Conservation (phyloP, 2,329 filamentous ascomycete species). For the Canariomyces notabilis region DNA sequence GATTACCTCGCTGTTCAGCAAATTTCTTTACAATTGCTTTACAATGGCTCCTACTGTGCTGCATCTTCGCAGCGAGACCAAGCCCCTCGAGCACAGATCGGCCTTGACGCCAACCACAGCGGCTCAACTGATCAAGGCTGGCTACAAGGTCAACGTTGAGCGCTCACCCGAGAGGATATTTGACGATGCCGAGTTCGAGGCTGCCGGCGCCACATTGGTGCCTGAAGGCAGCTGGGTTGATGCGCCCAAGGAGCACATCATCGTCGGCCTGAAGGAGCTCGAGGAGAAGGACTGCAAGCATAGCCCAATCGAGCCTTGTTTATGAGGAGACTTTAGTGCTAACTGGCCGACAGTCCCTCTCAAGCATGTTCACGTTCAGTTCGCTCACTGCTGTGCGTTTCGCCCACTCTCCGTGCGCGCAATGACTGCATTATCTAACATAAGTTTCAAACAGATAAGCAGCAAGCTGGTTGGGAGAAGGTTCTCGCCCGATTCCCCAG, state of each 20-base stretch:
- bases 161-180: slow-evolving; percentile 63
- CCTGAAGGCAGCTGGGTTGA: slow-evolving; percentile 62
- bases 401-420: background rate
- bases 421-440: slow-evolving; percentile 1
- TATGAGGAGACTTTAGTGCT: slow-evolving; percentile 7
- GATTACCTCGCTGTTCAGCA: background rate
- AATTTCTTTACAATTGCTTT: slow-evolving; percentile 6
- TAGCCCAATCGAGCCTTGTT: background rate
- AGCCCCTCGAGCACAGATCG: slow-evolving; percentile 53
- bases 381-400: slow-evolving; percentile 48
- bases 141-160: slow-evolving; percentile 65
- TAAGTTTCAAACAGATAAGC: slow-evolving; percentile 50
- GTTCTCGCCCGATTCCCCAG: slow-evolving; percentile 75
- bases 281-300: slow-evolving; percentile 56
- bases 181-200: slow-evolving; percentile 55
- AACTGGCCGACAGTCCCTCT: slow-evolving; percentile 47
- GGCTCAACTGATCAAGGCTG: slow-evolving; percentile 59
- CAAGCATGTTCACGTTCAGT: slow-evolving; percentile 67
- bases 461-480: slow-evolving; percentile 71
- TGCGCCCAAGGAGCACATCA: slow-evolving; percentile 62
- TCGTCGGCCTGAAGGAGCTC: slow-evolving; percentile 74
- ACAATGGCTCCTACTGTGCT: slow-evolving; percentile 36
- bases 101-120: slow-evolving; percentile 42
- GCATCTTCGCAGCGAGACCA: slow-evolving; percentile 55
- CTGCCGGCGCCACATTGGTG: slow-evolving; percentile 60